Evolutionary conservation across 1,284 basidiomycete genomes (phyloP).

Genomic region (Omphalotus olearius): DNA sequence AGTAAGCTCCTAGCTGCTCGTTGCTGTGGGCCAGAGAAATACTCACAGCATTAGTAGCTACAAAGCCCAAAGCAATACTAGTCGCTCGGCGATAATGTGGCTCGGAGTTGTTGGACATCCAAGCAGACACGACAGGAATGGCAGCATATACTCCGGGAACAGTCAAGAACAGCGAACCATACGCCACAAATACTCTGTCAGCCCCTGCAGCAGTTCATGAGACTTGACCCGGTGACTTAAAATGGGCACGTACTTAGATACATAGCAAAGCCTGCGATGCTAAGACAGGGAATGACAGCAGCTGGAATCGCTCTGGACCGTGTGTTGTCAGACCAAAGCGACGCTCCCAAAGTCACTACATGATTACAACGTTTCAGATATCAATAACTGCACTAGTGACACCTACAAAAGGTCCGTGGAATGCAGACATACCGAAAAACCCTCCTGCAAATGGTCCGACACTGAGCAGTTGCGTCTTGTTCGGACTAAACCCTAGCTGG

Average conservation of each 20-base stretch:
- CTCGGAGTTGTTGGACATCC: conserved; percentile 41
- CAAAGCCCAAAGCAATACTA: conserved; percentile 35
- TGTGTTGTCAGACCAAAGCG: conserved; percentile 30
- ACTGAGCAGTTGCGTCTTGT: conserved; percentile 27
- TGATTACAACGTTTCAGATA: not conserved
- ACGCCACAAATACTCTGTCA: conserved; percentile 12
- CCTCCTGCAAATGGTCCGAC: conserved; percentile 30
- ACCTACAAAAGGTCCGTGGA: no score
- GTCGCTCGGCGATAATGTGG: conserved; percentile 40
- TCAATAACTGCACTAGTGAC: not conserved
- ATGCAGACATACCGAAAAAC: conserved; percentile 23
- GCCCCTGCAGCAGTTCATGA: no score
- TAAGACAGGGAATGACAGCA: conserved; percentile 23
- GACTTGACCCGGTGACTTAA: not conserved
- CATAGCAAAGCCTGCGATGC: conserved; percentile 29
- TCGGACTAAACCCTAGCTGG: conserved; percentile 33
- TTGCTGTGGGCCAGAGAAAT: not conserved
- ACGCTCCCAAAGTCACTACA: conserved; percentile 26
- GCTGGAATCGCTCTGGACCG: conserved; percentile 26
- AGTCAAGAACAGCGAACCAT: conserved; percentile 33
- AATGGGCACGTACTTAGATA: conserved; percentile 26
- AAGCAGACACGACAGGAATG: conserved; percentile 28
- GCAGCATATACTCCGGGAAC: conserved; percentile 29
- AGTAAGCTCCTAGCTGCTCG: not conserved
- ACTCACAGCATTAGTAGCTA: conserved; percentile 20